phyloP scores from a whole-genome alignment of 129 eudicot genomes.

The Mikania micrantha region DNA sequence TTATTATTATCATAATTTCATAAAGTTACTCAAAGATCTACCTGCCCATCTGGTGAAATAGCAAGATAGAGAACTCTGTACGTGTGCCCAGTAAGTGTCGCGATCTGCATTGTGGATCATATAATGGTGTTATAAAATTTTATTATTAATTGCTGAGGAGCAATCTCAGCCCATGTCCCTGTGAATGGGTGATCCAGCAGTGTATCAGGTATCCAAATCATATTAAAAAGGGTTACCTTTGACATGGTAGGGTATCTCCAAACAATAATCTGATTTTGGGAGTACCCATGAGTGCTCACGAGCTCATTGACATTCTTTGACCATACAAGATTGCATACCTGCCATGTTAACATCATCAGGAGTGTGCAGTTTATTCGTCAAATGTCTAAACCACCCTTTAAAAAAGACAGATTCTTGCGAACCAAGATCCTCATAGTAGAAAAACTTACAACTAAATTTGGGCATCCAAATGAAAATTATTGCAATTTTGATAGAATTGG shows the following conservation, averaged over 20 bases:
- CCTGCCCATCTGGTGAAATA: conserved; percentile 98
- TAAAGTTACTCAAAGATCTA: conserved; percentile 12
- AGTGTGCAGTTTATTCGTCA: conserved; percentile 6
- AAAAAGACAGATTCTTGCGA: not conserved
- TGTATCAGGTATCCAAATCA: not conserved
- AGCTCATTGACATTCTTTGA: conserved; percentile 97
- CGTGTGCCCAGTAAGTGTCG: conserved; percentile 93
- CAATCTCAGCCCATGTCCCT: not conserved
- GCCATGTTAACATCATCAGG: conserved; percentile 11
- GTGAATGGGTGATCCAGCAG: too few relatives aligned
- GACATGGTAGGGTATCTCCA: conserved; percentile 99
- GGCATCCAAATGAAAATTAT: not conserved
- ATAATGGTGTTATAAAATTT: not conserved
- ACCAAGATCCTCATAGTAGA: not conserved
- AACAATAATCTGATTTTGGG: conserved; percentile 93
- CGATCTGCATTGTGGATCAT: conserved; percentile 48
- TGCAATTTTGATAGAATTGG: not conserved
- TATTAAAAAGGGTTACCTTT: conserved; percentile 45
- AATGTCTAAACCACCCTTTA: conserved; percentile 9
- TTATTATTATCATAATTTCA: too few relatives aligned
- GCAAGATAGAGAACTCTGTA: conserved; percentile 93
- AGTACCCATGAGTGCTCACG: conserved; percentile 99
- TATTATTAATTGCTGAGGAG: not conserved
- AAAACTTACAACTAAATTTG: not conserved
- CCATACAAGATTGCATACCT: conserved; percentile 99